Evolutionary conservation across 2,329 filamentous ascomycete genomes (phyloP).

Genomic region (Sporothrix pseudoabietina): DNA sequence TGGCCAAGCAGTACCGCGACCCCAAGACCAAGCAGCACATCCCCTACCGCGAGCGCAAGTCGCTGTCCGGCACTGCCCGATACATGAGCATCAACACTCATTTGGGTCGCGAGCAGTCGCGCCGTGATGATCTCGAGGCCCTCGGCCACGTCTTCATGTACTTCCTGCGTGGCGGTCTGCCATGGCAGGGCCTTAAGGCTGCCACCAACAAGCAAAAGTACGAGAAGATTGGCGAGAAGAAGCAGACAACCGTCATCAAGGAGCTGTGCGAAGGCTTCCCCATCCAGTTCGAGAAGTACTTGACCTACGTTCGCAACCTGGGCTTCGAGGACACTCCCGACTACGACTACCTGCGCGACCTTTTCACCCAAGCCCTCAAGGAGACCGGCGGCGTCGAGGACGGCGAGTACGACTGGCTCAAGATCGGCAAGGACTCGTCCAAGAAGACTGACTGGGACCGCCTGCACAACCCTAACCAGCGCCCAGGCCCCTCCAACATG

Average conservation of each 20-base stretch:
- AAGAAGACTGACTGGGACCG: slow-evolving; percentile 85
- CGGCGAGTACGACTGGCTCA: slow-evolving; percentile 99
- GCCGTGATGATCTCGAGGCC: slow-evolving; percentile 93
- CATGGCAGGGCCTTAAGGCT: slow-evolving; percentile 72
- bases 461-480: slow-evolving; percentile 74
- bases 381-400: slow-evolving; percentile 93
- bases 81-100: slow-evolving; percentile 99
- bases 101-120: slow-evolving; percentile 91
- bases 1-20: slow-evolving; percentile 99
- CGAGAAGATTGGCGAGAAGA: slow-evolving; percentile 99
- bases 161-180: slow-evolving; percentile 69
- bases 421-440: slow-evolving; percentile 71
- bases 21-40: slow-evolving; percentile 99
- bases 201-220: slow-evolving; percentile 93
- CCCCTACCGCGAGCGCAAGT: slow-evolving; percentile 95
- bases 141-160: slow-evolving; percentile 76
- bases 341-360: slow-evolving; percentile 94
- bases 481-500: slow-evolving; percentile 80
- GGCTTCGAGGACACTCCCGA: slow-evolving; percentile 98
- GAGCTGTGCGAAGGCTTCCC: slow-evolving; percentile 96
- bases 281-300: slow-evolving; percentile 96
- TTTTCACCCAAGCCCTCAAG: slow-evolving; percentile 95
- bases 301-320: slow-evolving; percentile 95
- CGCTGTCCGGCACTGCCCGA: slow-evolving; percentile 89
- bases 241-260: slow-evolving; percentile 96